Percentiles rank a stretch among this genome's conserved stretches.
These are phyloP conservation scores for Ambrosia artemisiifolia DNA, from an alignment of 129 eudicot species.

Conservation along the genomic window DNA sequence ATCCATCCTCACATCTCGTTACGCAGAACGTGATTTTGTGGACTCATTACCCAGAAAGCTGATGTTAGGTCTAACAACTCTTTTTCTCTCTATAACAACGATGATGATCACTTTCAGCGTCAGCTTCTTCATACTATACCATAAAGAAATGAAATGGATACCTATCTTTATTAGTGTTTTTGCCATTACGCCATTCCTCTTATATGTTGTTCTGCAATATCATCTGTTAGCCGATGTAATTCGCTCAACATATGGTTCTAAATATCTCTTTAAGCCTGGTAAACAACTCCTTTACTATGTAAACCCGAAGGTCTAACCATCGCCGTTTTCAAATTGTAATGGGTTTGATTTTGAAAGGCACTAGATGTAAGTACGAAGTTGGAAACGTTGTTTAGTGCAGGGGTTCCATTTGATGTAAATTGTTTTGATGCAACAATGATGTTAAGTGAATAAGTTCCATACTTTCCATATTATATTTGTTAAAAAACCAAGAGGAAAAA, in stretches of 20 bases:
- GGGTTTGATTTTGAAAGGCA: background rate
- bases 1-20: too few species aligned
- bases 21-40: too few species aligned
- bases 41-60: too few species aligned
- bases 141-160: background rate
- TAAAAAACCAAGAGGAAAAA: too few species aligned
- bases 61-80: too few species aligned
- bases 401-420: too few species aligned
- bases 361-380: too few species aligned
- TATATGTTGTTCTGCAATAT: background rate
- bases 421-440: too few species aligned
- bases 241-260: background rate
- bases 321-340: background rate
- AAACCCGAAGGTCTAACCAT: background rate
- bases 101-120: background rate
- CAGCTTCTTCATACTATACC: background rate
- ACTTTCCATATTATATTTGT: too few species aligned
- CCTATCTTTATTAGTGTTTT: background rate
- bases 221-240: background rate
- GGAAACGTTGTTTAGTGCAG: too few species aligned
- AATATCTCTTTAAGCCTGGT: background rate
- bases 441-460: too few species aligned
- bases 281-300: background rate
- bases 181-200: background rate
- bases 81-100: too few species aligned